These are phyloP conservation scores for Dryas octopetala DNA, from an alignment of 306 rosid species.

Conservation along the genomic window DNA sequence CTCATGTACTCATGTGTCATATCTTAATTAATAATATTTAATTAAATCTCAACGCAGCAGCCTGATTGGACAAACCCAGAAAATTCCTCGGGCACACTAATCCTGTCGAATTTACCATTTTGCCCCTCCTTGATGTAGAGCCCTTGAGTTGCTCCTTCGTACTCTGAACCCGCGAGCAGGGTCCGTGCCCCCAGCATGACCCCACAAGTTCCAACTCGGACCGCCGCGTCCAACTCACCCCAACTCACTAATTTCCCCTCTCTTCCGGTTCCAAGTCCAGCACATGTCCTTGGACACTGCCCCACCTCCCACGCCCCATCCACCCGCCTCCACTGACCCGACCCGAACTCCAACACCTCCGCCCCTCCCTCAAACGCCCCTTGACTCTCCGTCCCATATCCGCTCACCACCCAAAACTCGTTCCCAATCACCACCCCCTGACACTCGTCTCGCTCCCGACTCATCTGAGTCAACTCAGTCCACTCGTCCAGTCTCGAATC, in stretches of 20 bases:
- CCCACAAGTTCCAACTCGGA: slow-evolving; percentile 31
- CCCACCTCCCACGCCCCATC: slow-evolving; percentile 43
- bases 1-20: not conserved
- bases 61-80: slow-evolving; percentile 49
- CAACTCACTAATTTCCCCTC: slow-evolving; percentile 35
- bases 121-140: slow-evolving; percentile 27
- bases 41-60: slow-evolving; percentile 42
- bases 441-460: slow-evolving; percentile 57
- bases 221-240: slow-evolving; percentile 23
- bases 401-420: slow-evolving; percentile 56
- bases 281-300: slow-evolving; percentile 40
- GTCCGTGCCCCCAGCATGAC: slow-evolving; percentile 25
- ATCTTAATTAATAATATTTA: not conserved
- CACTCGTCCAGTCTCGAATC: slow-evolving; percentile 38
- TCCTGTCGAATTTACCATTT: slow-evolving; percentile 37
- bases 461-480: slow-evolving; percentile 42
- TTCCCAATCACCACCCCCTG: slow-evolving; percentile 43
- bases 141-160: slow-evolving; percentile 41
- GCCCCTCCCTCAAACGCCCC: slow-evolving; percentile 44
- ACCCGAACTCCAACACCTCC: slow-evolving; percentile 31
- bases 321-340: slow-evolving; percentile 45
- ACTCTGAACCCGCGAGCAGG: slow-evolving; percentile 38
- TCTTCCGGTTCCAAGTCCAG: slow-evolving; percentile 26
- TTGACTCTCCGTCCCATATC: slow-evolving; percentile 50
- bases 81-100: slow-evolving; percentile 33